phyloP scores from a whole-genome alignment of 2,329 filamentous ascomycete species.

The Verticillium isaacii region DNA sequence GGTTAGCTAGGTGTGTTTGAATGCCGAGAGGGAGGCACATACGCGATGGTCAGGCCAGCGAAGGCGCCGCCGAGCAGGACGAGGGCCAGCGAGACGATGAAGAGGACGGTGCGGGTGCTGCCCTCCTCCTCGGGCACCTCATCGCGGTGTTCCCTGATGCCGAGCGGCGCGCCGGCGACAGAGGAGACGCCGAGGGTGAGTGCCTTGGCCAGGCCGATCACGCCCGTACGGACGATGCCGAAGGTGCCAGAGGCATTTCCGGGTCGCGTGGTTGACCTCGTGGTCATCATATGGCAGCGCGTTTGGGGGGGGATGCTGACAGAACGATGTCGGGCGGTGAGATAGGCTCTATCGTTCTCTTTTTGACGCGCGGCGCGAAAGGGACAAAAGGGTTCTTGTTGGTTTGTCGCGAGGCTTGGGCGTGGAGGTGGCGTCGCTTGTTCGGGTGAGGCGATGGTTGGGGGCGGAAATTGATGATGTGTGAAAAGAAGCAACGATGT shows the following conservation, averaged over 20 bases:
- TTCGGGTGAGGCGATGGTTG: neutral
- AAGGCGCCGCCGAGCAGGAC: slow-evolving; percentile 90
- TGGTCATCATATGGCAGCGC: neutral
- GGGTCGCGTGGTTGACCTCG: slow-evolving; percentile 7
- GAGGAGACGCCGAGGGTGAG: slow-evolving; percentile 44
- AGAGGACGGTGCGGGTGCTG: slow-evolving; percentile 73
- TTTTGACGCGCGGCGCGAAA: neutral
- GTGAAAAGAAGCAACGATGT: neutral
- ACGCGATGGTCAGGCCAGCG: slow-evolving; percentile 88
- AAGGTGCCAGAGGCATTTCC: slow-evolving; percentile 23
- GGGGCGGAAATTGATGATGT: neutral
- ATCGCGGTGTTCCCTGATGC: slow-evolving; percentile 28
- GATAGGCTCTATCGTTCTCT: neutral
- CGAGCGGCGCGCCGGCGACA: slow-evolving; percentile 42
- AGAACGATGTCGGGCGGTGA: neutral
- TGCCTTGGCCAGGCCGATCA: slow-evolving; percentile 48
- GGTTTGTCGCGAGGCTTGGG: neutral
- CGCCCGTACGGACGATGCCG: slow-evolving; percentile 38
- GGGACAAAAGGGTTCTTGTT: neutral
- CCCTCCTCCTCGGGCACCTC: slow-evolving; percentile 50
- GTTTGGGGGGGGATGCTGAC: neutral
- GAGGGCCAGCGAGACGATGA: slow-evolving; percentile 71
- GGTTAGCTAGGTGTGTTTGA: slow-evolving; percentile 7
- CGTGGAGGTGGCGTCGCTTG: neutral
- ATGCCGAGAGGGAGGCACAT: slow-evolving; percentile 29